Evolutionary conservation across 495 filamentous ascomycete species (phyloP).

Genomic region (Xylaria venustula): DNA sequence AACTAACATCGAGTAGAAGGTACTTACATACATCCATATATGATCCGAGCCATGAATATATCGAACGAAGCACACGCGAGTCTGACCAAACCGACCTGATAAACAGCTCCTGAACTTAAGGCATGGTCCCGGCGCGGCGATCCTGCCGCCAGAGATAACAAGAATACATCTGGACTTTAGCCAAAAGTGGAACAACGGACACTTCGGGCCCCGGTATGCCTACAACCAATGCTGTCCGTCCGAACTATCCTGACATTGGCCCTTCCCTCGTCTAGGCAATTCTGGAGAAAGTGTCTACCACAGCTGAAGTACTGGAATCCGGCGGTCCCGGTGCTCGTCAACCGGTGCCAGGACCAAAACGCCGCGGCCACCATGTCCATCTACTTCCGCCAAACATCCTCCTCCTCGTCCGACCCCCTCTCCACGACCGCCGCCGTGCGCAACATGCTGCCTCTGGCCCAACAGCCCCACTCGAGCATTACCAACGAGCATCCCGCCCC

Average conservation of each 20-base stretch:
- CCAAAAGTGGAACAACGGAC: conserved; percentile 60
- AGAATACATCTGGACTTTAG: conserved; percentile 83
- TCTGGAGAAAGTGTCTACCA: conserved; percentile 81
- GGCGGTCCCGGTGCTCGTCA: conserved; percentile 74
- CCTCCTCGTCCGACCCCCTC: conserved; percentile 22
- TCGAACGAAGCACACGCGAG: background rate
- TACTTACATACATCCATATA: conserved; percentile 11
- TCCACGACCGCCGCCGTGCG: conserved; percentile 22
- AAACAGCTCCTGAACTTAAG: conserved; percentile 69
- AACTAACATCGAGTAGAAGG: conserved; percentile 38
- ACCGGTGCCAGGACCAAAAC: conserved; percentile 55
- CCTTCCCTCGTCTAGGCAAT: conserved; percentile 55
- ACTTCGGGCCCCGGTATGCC: conserved; percentile 75
- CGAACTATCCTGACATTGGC: background rate
- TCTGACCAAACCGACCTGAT: conserved; percentile 12
- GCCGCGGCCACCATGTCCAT: conserved; percentile 70
- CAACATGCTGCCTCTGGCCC: conserved; percentile 23
- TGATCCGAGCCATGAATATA: too few relatives aligned
- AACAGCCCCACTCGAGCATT: conserved; percentile 35
- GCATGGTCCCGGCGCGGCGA: conserved; percentile 76
- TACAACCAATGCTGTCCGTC: background rate
- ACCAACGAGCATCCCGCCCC: conserved; percentile 38
- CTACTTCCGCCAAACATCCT: conserved; percentile 55
- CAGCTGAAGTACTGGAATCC: conserved; percentile 95
- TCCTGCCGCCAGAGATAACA: conserved; percentile 76